A percentile compares a stretch with the other conserved stretches of the same genome.
These are phyloP conservation scores for Phytophthora citricola DNA, from an alignment of 352 stramenopile genomes.

Conservation along the genomic window DNA sequence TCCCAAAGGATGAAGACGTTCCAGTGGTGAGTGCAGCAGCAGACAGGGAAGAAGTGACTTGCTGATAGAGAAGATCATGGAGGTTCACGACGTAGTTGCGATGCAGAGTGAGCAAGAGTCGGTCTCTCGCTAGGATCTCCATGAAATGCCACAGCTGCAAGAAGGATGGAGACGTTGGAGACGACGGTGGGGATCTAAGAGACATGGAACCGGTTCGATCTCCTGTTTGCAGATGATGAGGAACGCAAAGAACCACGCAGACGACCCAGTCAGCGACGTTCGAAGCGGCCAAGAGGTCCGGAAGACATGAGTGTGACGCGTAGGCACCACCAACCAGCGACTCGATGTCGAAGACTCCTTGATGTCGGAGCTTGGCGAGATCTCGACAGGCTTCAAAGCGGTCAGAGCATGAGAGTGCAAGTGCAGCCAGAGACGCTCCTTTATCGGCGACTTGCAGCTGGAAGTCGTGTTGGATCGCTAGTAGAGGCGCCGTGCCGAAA, in stretches of 20 bases:
- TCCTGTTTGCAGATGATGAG: constrained; percentile 37
- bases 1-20: constrained; percentile 2
- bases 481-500: constrained; percentile 60
- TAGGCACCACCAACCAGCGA: constrained; percentile 36
- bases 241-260: constrained; percentile 60
- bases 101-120: constrained; percentile 51
- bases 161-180: constrained; percentile 5
- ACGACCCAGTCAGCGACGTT: constrained; percentile 61
- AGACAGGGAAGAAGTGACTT: constrained; percentile 47
- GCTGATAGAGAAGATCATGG: constrained; percentile 66
- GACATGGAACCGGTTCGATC: constrained; percentile 11
- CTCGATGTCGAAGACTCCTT: constrained; percentile 60
- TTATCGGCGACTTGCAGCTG: constrained; percentile 42
- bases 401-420: constrained; percentile 67
- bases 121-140: constrained; percentile 55
- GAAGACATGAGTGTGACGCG: constrained; percentile 32
- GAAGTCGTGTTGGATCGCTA: constrained; percentile 68
- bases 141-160: constrained; percentile 68
- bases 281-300: constrained; percentile 25
- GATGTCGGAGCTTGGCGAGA: constrained; percentile 56
- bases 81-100: constrained; percentile 58
- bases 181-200: background rate
- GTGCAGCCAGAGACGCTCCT: constrained; percentile 35
- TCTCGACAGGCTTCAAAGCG: constrained; percentile 55
- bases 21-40: background rate